A percentile compares a stretch with the other conserved stretches of the same genome.
Evolutionary conservation across 208 protist genomes (phyloP).

Genomic region (Porcisia hertigi): DNA sequence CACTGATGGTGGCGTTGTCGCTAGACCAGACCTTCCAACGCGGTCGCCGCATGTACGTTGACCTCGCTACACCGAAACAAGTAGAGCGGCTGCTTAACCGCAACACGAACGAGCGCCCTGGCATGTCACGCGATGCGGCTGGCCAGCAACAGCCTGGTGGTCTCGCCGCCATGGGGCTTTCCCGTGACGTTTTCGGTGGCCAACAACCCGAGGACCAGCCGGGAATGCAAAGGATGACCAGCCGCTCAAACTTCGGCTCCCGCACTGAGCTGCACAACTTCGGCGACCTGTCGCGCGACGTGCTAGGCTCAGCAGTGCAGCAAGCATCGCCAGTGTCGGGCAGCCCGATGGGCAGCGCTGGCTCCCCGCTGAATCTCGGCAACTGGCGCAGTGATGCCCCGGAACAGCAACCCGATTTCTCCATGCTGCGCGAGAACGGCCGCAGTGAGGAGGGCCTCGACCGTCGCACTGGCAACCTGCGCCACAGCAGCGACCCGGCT

Average conservation of each 20-base stretch:
- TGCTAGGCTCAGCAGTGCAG: conserved; percentile 65
- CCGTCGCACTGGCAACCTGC: conserved; percentile 29
- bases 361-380: conserved; percentile 44
- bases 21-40: conserved; percentile 62
- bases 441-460: conserved; percentile 27
- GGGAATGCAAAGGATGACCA: conserved; percentile 27
- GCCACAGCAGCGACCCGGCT: conserved; percentile 18
- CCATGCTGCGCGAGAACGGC: conserved; percentile 28
- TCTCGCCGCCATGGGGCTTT: conserved; percentile 44
- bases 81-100: conserved; percentile 71
- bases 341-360: conserved; percentile 27
- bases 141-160: conserved; percentile 45
- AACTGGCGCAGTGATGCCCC: conserved; percentile 65
- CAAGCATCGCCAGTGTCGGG: conserved; percentile 27
- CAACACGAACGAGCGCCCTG: conserved; percentile 30
- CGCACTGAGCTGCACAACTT: conserved; percentile 51
- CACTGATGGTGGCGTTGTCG: conserved; percentile 65
- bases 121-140: conserved; percentile 49
- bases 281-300: conserved; percentile 69
- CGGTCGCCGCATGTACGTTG: conserved; percentile 78
- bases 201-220: conserved; percentile 42
- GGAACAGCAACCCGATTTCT: conserved; percentile 51
- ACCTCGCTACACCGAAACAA: conserved; percentile 80
- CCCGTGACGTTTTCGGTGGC: conserved; percentile 71
- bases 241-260: conserved; percentile 63